These are phyloP conservation scores for Emergomyces orientalis DNA, from an alignment of 2,329 filamentous ascomycete species.

Conservation along the genomic window DNA sequence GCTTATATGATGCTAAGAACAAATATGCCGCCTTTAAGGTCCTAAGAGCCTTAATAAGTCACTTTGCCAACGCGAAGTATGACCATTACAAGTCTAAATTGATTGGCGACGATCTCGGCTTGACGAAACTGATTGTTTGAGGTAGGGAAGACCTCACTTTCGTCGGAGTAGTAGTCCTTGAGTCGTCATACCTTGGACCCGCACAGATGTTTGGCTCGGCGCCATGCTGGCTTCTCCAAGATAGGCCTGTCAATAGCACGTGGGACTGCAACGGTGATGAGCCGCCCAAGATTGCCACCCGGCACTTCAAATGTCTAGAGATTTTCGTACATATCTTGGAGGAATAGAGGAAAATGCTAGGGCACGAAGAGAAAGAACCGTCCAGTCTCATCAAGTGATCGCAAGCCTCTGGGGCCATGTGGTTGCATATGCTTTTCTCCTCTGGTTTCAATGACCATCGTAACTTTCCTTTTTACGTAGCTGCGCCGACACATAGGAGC, in stretches of 20 bases:
- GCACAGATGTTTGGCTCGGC: conserved; percentile 31
- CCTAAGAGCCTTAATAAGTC: conserved; percentile 21
- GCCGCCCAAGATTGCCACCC: conserved; percentile 18
- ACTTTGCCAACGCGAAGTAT: conserved; percentile 21
- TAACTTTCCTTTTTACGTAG: conserved; percentile 26
- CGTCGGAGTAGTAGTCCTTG: conserved; percentile 29
- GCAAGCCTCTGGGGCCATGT: conserved; percentile 28
- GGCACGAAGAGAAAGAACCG: conserved; percentile 21
- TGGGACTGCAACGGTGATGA: conserved; percentile 23
- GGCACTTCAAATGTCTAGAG: conserved; percentile 24
- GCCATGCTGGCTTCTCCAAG: conserved; percentile 31
- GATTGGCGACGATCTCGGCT: conserved; percentile 31
- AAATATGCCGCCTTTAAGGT: conserved; percentile 25
- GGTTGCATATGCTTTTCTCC: conserved; percentile 29
- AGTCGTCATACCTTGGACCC: conserved; percentile 33
- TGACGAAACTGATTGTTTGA: conserved; percentile 32
- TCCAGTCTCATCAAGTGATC: conserved; percentile 29
- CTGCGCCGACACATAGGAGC: conserved; percentile 20
- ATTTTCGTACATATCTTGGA: conserved; percentile 26
- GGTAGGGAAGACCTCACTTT: conserved; percentile 27
- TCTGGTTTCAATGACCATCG: conserved; percentile 25
- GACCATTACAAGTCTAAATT: conserved; percentile 29
- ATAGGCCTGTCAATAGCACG: conserved; percentile 22
- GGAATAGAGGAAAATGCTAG: conserved; percentile 26
- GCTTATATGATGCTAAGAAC: conserved; percentile 21